Base-by-base conservation (phyloP, 257 asterid species). In the Cruciata laevipes region DNA sequence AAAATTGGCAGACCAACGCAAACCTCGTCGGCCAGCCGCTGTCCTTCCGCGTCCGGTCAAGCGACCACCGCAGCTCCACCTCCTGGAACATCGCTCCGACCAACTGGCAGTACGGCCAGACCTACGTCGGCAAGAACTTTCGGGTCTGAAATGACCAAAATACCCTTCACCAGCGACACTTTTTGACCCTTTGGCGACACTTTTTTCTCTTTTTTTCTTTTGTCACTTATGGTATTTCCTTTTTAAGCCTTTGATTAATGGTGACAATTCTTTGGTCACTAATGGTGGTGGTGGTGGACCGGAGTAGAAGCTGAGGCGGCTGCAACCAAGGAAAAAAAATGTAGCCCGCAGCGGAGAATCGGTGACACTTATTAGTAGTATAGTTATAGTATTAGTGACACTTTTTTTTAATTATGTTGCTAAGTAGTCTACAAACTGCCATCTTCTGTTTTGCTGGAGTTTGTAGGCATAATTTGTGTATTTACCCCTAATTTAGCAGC, bases 91-190 rank as follows among this genome's bases (percentile, higher is more conserved):
- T 90, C 1, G 96, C 68, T 2, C 95, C 95, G 1, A 27, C 88
- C 2, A 66, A 74, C 44, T 90, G 97, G 97, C 89, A 90, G 65
- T 90, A 84, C 63, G 96, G 97, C 53, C 96, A 90, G 61, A 90
- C 97, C 3, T 90, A 82, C 49, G 81, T 73, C 3, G 97, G 97
- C 0, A 90, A 88, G 74, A 90, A 90, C 70, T 90, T 90, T 85
- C 75, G 93, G 49, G 93, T 86, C 63, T 90, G n/a, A 61, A 73
- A n/a, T 14, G 17, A 38, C 63, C 31, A 44, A 47, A 38, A 53
- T 10, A 20, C 16, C 67, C 21, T 42, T 69, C 16, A n/a, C n/a
- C n/a, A 7, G 75, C 47, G 42, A 35, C 18, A 8, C 67, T 69
- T 68, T 69, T 69, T 74, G 63, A 49, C 69, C 47, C 61, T 69